Evolutionary conservation across 148 eudicot genomes (phyloP).

Genomic region (Camellia sinensis): DNA sequence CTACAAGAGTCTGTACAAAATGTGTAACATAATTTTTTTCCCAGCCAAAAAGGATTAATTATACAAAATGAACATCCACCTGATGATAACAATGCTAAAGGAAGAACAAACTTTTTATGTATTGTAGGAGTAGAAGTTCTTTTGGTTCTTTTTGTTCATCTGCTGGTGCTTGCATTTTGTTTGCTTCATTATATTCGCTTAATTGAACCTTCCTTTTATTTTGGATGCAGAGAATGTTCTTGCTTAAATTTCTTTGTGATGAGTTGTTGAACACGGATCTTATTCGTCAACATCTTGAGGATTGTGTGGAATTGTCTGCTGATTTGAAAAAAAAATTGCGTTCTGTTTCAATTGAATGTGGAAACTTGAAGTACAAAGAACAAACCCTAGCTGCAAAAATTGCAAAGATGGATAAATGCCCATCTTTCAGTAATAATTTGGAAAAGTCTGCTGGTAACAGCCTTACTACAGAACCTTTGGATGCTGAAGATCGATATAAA

Average conservation of each 20-base stretch:
- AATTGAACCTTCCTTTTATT: slow-evolving; percentile 3
- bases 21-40: not conserved
- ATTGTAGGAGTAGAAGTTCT: not conserved
- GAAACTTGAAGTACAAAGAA: slow-evolving; percentile 47
- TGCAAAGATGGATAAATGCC: slow-evolving; percentile 25
- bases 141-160: not conserved
- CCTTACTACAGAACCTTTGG: slow-evolving; percentile 25
- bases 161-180: not conserved
- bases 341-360: slow-evolving; percentile 39
- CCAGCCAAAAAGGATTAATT: not conserved
- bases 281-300: slow-evolving; percentile 58
- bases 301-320: slow-evolving; percentile 37
- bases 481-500: slow-evolving; percentile 23
- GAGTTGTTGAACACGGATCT: slow-evolving; percentile 54
- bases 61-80: not conserved
- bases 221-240: slow-evolving; percentile 43
- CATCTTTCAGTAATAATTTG: slow-evolving; percentile 14
- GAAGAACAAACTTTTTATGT: not conserved
- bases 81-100: not conserved
- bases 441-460: slow-evolving; percentile 18
- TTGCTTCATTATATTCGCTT: slow-evolving; percentile 10
- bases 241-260: slow-evolving; percentile 57
- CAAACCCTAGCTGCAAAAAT: slow-evolving; percentile 35
- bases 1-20: not conserved
- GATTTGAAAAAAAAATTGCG: slow-evolving; percentile 62